A percentile compares a stretch with the other conserved stretches of the same genome.
Conservation (phyloP, 768 basidiomycete species). For the Chalciporus chontae region DNA sequence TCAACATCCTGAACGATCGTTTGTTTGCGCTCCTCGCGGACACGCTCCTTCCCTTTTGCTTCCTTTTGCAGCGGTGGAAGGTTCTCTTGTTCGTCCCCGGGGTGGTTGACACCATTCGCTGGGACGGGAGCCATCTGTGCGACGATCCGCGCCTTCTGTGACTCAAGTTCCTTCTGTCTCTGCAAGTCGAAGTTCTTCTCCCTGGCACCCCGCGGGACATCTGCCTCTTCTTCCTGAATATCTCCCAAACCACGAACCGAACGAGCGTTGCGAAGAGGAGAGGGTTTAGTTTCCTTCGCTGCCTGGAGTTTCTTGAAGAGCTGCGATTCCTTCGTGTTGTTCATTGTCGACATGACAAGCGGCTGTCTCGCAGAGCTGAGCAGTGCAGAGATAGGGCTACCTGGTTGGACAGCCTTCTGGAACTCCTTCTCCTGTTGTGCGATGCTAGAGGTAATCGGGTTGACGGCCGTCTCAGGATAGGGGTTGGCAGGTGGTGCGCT, state of each 20-base stretch:
- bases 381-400: constrained; percentile 88
- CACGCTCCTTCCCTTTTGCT: constrained; percentile 30
- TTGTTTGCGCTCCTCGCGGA: constrained; percentile 22
- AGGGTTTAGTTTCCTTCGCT: constrained; percentile 45
- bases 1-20: constrained; percentile 16
- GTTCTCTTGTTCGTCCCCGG: constrained; percentile 35
- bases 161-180: constrained; percentile 73
- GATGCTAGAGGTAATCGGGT: constrained; percentile 56
- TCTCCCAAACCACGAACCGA: constrained; percentile 42
- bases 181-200: constrained; percentile 41
- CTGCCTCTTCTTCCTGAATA: constrained; percentile 43
- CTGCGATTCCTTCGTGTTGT: constrained; percentile 33
- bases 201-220: constrained; percentile 36
- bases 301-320: constrained; percentile 55
- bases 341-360: constrained; percentile 63
- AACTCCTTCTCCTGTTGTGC: constrained; percentile 94
- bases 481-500: constrained; percentile 25
- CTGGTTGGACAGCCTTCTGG: constrained; percentile 92
- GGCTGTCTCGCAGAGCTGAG: constrained; percentile 88
- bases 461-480: constrained; percentile 22
- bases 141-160: constrained; percentile 90
- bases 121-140: constrained; percentile 79
- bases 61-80: constrained; percentile 31
- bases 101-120: constrained; percentile 26
- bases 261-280: constrained; percentile 47